A percentile compares a stretch with the other conserved stretches of the same genome.
Conservation (phyloP, 2,329 filamentous ascomycete species). For the Ophiobolus disseminans region DNA sequence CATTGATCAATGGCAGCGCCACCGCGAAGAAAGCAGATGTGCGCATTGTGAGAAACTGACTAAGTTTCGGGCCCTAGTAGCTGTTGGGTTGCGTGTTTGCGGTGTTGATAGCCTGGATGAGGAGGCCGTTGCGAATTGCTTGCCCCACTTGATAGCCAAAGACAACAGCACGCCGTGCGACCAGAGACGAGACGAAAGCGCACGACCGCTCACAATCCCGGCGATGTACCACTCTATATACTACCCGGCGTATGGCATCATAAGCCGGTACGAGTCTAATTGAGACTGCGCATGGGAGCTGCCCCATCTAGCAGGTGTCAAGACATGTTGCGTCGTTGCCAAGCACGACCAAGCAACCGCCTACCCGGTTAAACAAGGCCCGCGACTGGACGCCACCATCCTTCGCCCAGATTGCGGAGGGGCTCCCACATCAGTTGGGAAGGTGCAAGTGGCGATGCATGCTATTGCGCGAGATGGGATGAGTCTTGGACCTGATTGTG, state of each 20-base stretch:
- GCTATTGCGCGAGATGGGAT: constrained; percentile 5
- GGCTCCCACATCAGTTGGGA: constrained; percentile 29
- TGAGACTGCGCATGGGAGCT: constrained; percentile 36
- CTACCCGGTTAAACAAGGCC: constrained; percentile 39
- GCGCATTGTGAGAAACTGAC: constrained; percentile 32
- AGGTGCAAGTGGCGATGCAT: constrained; percentile 19
- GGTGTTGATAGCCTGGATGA: constrained; percentile 1
- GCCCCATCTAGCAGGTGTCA: constrained; percentile 47
- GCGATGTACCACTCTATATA: constrained; percentile 25
- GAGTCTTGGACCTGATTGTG: neutral
- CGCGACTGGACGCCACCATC: constrained; percentile 20
- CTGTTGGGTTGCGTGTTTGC: neutral
- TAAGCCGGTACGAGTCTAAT: constrained; percentile 27
- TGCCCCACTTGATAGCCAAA: constrained; percentile 4
- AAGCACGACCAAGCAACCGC: constrained; percentile 40
- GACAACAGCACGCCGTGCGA: constrained; percentile 23
- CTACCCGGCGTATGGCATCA: constrained; percentile 7
- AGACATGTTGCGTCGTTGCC: constrained; percentile 37
- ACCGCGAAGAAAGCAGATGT: constrained; percentile 36
- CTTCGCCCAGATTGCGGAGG: constrained; percentile 18
- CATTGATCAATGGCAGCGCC: constrained; percentile 35
- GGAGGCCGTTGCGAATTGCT: neutral
- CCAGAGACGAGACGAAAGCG: constrained; percentile 23
- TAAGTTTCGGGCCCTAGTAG: neutral
- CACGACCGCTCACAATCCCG: constrained; percentile 7